Conservation (phyloP, 179 eudicot species). For the Spinacia oleracea region DNA sequence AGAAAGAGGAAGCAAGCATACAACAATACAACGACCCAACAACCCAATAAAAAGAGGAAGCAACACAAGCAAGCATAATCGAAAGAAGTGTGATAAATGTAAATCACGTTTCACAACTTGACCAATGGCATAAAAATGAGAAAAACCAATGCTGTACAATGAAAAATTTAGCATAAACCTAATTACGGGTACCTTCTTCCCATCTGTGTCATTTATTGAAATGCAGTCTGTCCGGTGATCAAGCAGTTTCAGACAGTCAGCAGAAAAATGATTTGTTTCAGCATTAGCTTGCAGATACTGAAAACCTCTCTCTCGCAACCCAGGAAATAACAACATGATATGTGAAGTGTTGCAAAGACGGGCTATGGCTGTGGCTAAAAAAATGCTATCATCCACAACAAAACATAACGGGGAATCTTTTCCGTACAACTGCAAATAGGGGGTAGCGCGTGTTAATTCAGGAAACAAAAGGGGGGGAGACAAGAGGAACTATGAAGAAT, state of each 20-base stretch:
- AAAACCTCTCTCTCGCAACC: slow-evolving; percentile 58
- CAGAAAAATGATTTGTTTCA: slow-evolving; percentile 55
- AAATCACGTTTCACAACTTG: neutral
- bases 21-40: no score
- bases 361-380: slow-evolving; percentile 63
- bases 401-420: slow-evolving; percentile 54
- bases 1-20: neutral
- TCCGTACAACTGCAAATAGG: slow-evolving; percentile 51
- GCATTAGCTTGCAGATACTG: slow-evolving; percentile 65
- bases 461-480: neutral
- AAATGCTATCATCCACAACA: slow-evolving; percentile 85
- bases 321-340: slow-evolving; percentile 67
- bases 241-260: slow-evolving; percentile 48
- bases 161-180: neutral
- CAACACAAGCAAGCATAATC: neutral
- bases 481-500: neutral
- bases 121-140: neutral
- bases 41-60: no score
- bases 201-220: slow-evolving; percentile 41
- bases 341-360: slow-evolving; percentile 53
- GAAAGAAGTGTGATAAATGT: neutral
- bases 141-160: neutral
- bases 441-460: neutral
- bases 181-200: slow-evolving; percentile 48
- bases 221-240: slow-evolving; percentile 36